Evolutionary conservation across 192 early-diverging fungal genomes (phyloP).

Genomic region (Paraglomus brasilianum): DNA sequence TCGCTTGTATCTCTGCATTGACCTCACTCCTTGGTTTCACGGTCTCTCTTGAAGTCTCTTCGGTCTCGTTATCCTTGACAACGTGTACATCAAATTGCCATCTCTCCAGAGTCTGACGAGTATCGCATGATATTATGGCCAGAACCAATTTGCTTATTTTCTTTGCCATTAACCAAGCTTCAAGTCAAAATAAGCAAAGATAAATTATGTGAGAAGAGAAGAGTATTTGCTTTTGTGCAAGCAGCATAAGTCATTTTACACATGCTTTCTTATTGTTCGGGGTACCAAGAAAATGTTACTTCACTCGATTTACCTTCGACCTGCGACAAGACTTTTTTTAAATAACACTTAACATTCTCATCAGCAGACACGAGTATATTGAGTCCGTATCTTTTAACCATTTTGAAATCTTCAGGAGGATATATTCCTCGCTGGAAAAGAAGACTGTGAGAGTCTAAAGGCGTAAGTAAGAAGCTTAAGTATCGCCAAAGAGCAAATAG

Average conservation of each 20-base stretch:
- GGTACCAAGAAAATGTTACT: too few relatives aligned
- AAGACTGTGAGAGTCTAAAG: slow-evolving; percentile 53
- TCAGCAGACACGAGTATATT: slow-evolving; percentile 79
- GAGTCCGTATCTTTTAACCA: slow-evolving; percentile 84
- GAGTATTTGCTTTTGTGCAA: background rate
- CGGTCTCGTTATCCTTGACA: slow-evolving; percentile 48
- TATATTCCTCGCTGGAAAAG: slow-evolving; percentile 93
- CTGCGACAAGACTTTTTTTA: slow-evolving; percentile 73
- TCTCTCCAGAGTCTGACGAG: slow-evolving; percentile 80
- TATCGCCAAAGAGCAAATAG: background rate
- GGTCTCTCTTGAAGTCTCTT: background rate
- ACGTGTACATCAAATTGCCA: slow-evolving; percentile 94
- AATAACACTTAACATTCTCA: slow-evolving; percentile 68
- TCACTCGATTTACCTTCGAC: slow-evolving; percentile 63
- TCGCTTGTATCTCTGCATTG: slow-evolving; percentile 77
- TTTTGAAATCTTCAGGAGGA: slow-evolving; percentile 86
- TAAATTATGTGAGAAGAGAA: background rate
- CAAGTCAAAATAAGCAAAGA: background rate
- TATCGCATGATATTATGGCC: slow-evolving; percentile 82
- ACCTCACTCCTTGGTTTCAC: slow-evolving; percentile 63
- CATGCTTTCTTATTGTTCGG: too few relatives aligned
- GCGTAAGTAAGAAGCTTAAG: slow-evolving; percentile 3
- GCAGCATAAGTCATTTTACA: background rate
- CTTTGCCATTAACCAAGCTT: slow-evolving; percentile 74
- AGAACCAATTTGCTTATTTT: slow-evolving; percentile 84